Percentiles rank a stretch among this genome's conserved stretches.
Evolutionary conservation across 345 rosid genomes (phyloP).

Genomic region (Streptanthus diversifolius): DNA sequence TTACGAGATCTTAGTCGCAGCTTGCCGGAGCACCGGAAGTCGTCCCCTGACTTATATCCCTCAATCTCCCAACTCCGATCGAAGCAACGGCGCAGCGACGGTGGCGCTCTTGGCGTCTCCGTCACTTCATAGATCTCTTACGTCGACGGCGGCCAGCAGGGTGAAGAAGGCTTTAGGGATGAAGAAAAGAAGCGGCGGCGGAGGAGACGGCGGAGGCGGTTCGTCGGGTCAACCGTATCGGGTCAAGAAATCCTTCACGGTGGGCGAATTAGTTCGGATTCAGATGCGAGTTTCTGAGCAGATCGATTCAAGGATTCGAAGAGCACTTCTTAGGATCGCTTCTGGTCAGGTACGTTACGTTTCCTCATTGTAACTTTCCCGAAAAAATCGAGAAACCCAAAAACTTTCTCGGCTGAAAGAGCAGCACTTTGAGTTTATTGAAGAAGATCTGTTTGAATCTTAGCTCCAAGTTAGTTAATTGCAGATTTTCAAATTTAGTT

Average conservation of each 20-base stretch:
- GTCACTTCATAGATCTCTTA: conserved; percentile 74
- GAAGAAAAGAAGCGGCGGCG: conserved; percentile 43
- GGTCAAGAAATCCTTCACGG: conserved; percentile 53
- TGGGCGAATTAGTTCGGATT: conserved; percentile 72
- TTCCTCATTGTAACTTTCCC: neutral
- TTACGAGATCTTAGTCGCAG: conserved; percentile 82
- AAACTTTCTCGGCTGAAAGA: neutral
- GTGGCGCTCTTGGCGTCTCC: conserved; percentile 26
- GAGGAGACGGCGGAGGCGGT: conserved; percentile 33
- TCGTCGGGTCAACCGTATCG: conserved; percentile 36
- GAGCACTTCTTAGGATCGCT: conserved; percentile 77
- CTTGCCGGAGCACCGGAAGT: conserved; percentile 66
- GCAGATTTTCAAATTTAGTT: too few relatives aligned
- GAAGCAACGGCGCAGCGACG: conserved; percentile 15
- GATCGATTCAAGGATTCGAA: conserved; percentile 79
- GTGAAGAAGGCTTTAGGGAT: conserved; percentile 91
- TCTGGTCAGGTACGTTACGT: conserved; percentile 84
- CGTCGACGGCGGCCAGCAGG: conserved; percentile 80
- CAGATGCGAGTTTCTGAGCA: conserved; percentile 86
- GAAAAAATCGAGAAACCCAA: neutral
- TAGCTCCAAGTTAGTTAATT: neutral
- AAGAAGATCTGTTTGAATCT: neutral
- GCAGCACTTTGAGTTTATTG: neutral
- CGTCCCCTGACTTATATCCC: conserved; percentile 69
- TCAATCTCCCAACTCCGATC: conserved; percentile 42